phyloP scores from a whole-genome alignment of 148 eudicot genomes.

The Cornus suecica region DNA sequence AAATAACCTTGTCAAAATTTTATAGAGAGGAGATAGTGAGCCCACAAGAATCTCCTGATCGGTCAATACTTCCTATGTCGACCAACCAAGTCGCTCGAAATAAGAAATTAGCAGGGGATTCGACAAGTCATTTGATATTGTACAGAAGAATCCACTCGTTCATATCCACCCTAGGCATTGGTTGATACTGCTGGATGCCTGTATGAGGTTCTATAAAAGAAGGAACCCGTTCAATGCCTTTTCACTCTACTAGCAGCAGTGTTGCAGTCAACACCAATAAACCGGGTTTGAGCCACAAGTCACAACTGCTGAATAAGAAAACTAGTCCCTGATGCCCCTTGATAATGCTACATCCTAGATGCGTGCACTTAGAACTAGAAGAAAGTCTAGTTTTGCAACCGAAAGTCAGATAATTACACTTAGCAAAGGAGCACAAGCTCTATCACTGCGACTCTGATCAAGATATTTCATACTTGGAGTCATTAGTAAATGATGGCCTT shows the following conservation, averaged over 20 bases:
- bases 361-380: too few species aligned
- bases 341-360: too few species aligned
- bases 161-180: not conserved
- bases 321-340: too few species aligned
- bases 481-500: not conserved
- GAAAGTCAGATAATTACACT: too few species aligned
- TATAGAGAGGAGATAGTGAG: not conserved
- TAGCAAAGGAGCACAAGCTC: not conserved
- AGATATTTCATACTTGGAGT: not conserved
- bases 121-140: not conserved
- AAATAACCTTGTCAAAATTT: not conserved
- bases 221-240: not conserved
- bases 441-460: not conserved
- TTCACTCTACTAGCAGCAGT: not conserved
- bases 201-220: not conserved
- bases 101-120: not conserved
- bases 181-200: not conserved
- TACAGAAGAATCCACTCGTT: not conserved
- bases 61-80: not conserved
- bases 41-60: not conserved
- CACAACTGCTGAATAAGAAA: too few species aligned
- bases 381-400: too few species aligned
- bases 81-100: not conserved
- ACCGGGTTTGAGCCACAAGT: too few species aligned
- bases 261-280: not conserved